These are phyloP conservation scores for Spergularia marina DNA, from an alignment of 148 eudicot species.

Conservation along the genomic window DNA sequence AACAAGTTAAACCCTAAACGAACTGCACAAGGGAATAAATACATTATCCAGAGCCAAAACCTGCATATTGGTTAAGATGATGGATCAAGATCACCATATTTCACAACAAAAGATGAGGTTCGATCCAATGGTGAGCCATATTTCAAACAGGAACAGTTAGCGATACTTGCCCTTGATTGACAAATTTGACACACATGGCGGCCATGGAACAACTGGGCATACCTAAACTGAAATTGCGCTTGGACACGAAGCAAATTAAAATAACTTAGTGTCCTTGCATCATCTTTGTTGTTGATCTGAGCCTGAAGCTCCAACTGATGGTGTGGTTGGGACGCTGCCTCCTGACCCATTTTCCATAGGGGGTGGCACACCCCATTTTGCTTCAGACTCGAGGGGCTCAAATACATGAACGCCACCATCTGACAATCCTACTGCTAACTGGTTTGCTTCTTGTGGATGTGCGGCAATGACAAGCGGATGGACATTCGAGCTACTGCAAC, in stretches of 20 bases:
- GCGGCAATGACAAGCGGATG: slow-evolving; percentile 85
- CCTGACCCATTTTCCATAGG: slow-evolving; percentile 72
- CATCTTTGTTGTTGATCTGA: slow-evolving; percentile 81
- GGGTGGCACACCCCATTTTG: slow-evolving; percentile 74
- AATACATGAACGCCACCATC: slow-evolving; percentile 88
- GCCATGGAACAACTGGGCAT: background rate
- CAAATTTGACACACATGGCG: background rate
- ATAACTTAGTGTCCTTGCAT: slow-evolving; percentile 18
- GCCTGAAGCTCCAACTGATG: slow-evolving; percentile 65
- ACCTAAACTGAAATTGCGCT: slow-evolving; percentile 23
- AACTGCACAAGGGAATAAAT: slow-evolving; percentile 32
- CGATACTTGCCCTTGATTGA: no score
- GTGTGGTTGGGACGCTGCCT: slow-evolving; percentile 54
- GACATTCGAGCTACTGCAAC: slow-evolving; percentile 60
- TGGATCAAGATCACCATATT: slow-evolving; percentile 13
- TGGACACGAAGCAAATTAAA: slow-evolving; percentile 14
- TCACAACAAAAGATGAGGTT: background rate
- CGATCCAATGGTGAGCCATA: background rate
- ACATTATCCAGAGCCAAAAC: slow-evolving; percentile 25
- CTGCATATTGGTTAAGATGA: slow-evolving; percentile 17
- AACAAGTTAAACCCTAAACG: slow-evolving; percentile 25
- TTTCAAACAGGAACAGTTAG: background rate
- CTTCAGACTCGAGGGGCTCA: slow-evolving; percentile 85
- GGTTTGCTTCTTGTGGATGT: slow-evolving; percentile 83
- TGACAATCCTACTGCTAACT: slow-evolving; percentile 82